Conservation (phyloP, 768 basidiomycete species). For the Lepiota brunneoincarnata region DNA sequence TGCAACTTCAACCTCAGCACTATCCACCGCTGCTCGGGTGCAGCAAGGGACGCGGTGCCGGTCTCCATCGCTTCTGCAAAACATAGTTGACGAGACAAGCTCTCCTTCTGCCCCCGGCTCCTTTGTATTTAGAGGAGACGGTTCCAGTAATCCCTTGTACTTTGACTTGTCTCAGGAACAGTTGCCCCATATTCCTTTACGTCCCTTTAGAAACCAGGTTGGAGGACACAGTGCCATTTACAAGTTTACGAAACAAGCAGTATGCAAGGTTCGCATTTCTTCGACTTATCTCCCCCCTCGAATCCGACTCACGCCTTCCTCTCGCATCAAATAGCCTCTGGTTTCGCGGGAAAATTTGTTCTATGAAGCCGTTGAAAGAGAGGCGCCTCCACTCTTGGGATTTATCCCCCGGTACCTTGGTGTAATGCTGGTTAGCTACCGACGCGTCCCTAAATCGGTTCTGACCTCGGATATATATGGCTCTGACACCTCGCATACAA, state of each 20-base stretch:
- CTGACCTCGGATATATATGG: constrained; percentile 15
- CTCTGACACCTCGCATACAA: not conserved
- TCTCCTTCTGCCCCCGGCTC: constrained; percentile 2
- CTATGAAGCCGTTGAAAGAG: constrained; percentile 94
- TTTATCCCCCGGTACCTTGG: constrained; percentile 99
- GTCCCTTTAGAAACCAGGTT: constrained; percentile 96
- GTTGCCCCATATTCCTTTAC: constrained; percentile 86
- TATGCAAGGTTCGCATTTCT: constrained; percentile 83
- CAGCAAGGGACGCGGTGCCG: constrained; percentile 18
- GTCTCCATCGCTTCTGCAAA: constrained; percentile 8
- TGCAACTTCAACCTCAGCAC: constrained; percentile 59
- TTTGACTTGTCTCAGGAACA: constrained; percentile 52
- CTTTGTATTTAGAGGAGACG: constrained; percentile 7
- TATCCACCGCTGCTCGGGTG: constrained; percentile 34
- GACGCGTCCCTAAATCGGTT: constrained; percentile 57
- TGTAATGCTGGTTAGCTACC: constrained; percentile 97
- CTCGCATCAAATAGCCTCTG: constrained; percentile 63
- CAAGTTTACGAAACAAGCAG: constrained; percentile 95
- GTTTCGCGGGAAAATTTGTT: constrained; percentile 97
- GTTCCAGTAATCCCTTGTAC: not conserved
- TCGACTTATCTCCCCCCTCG: constrained; percentile 13
- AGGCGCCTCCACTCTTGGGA: constrained; percentile 86
- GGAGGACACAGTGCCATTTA: constrained; percentile 98
- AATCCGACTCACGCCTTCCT: constrained; percentile 21
- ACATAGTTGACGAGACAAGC: not conserved